Evolutionary conservation across 176 grass and related monocot species (phyloP).

Genomic region (Oryza longistaminata): DNA sequence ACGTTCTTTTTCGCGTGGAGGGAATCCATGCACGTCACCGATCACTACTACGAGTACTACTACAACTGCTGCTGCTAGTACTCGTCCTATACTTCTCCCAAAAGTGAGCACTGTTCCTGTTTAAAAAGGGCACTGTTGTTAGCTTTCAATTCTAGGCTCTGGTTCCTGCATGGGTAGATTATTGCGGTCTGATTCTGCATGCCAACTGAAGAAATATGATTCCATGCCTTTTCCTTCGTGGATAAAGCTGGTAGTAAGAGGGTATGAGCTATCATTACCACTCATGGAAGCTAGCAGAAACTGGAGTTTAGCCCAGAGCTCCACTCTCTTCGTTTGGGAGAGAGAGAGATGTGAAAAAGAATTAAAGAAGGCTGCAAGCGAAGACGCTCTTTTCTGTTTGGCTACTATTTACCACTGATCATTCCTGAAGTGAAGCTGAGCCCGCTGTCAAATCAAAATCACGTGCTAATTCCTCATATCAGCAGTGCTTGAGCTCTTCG

Average conservation of each 20-base stretch:
- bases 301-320: conserved; percentile 24
- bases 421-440: background rate
- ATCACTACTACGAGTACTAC: conserved; percentile 5
- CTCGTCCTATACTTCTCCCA: background rate
- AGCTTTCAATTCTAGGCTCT: conserved; percentile 19
- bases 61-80: background rate
- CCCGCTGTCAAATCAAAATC: conserved; percentile 25
- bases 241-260: conserved; percentile 26
- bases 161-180: conserved; percentile 37
- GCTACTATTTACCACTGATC: background rate
- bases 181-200: conserved; percentile 21
- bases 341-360: conserved; percentile 17
- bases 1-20: conserved; percentile 46
- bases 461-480: conserved; percentile 12
- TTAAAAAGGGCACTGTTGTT: conserved; percentile 36
- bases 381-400: conserved; percentile 13
- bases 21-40: conserved; percentile 57
- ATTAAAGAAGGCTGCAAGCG: conserved; percentile 12
- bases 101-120: conserved; percentile 15
- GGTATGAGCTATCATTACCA: conserved; percentile 42
- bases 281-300: conserved; percentile 32
- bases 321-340: background rate
- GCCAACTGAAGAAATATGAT: conserved; percentile 40
- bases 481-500: background rate
- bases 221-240: conserved; percentile 28